Conservation (phyloP, 2,329 filamentous ascomycete genomes). For the Diaporthe capsici region DNA sequence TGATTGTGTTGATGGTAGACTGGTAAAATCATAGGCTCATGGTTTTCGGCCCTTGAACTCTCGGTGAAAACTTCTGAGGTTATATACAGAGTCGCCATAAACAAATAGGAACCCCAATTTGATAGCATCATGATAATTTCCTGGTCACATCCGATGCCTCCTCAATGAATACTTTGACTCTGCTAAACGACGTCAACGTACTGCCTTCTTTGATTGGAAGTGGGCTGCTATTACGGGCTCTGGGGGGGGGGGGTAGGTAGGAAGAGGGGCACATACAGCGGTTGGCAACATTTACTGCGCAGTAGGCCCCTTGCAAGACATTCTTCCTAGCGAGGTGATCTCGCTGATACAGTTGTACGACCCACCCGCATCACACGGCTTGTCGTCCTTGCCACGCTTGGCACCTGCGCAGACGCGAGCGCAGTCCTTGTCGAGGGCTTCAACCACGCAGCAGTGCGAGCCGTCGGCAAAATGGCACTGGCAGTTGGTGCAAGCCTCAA, state of each 20-base stretch:
- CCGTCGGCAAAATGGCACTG: slow-evolving; percentile 5
- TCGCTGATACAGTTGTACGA: slow-evolving; percentile 5
- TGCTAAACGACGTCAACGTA: not conserved
- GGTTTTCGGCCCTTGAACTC: too few relatives aligned
- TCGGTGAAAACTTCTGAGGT: too few relatives aligned
- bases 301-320: slow-evolving; percentile 1
- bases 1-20: too few relatives aligned
- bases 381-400: slow-evolving; percentile 16
- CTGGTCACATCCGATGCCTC: not conserved
- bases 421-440: not conserved
- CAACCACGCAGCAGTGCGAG: slow-evolving; percentile 5
- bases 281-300: not conserved
- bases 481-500: not conserved
- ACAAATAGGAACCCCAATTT: not conserved
- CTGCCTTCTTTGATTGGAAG: not conserved
- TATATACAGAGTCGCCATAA: not conserved
- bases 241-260: too few relatives aligned
- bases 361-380: not conserved
- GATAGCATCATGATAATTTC: not conserved
- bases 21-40: too few relatives aligned
- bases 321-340: not conserved
- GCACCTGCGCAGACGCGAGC: not conserved
- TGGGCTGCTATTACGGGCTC: not conserved
- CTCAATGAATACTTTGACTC: not conserved
- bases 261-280: not conserved